Percentiles rank a stretch among this genome's conserved stretches.
Conservation (phyloP, 768 basidiomycete genomes). For the Neoboletus magnificus region DNA sequence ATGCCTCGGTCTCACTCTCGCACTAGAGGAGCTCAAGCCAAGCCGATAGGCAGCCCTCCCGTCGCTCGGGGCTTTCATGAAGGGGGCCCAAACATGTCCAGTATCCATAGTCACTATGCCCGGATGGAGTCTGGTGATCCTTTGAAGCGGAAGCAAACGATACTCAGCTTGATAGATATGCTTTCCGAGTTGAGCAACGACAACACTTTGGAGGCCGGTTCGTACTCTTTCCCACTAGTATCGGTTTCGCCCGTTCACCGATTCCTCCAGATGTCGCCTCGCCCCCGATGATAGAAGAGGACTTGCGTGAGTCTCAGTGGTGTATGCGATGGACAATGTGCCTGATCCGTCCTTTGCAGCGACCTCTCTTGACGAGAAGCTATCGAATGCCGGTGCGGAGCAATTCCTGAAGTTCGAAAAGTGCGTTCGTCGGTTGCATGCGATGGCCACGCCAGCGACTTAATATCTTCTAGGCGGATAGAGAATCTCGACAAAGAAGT, state of each 20-base stretch:
- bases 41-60: slow-evolving; percentile 21
- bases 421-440: slow-evolving; percentile 25
- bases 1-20: slow-evolving; percentile 26
- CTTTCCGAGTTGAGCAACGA: slow-evolving; percentile 44
- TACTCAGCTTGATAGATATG: slow-evolving; percentile 46
- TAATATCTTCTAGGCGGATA: slow-evolving; percentile 36
- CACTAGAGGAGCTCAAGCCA: slow-evolving; percentile 26
- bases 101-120: slow-evolving; percentile 26
- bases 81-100: slow-evolving; percentile 21
- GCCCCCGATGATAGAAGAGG: slow-evolving; percentile 41
- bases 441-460: slow-evolving; percentile 2
- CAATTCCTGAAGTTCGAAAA: slow-evolving; percentile 47
- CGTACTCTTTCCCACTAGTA: slow-evolving; percentile 8
- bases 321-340: slow-evolving; percentile 2
- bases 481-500: slow-evolving; percentile 48
- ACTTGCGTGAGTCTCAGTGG: slow-evolving; percentile 33
- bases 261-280: slow-evolving; percentile 24
- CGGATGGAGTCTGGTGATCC: slow-evolving; percentile 29
- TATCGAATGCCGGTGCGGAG: slow-evolving; percentile 49
- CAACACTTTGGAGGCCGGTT: slow-evolving; percentile 33
- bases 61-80: slow-evolving; percentile 28
- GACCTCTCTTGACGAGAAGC: slow-evolving; percentile 49
- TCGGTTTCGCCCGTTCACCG: slow-evolving; percentile 5
- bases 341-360: slow-evolving; percentile 15
- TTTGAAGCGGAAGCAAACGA: slow-evolving; percentile 42